Base-by-base conservation (phyloP, 768 basidiomycete genomes). In the Calocybe gangraenosa region DNA sequence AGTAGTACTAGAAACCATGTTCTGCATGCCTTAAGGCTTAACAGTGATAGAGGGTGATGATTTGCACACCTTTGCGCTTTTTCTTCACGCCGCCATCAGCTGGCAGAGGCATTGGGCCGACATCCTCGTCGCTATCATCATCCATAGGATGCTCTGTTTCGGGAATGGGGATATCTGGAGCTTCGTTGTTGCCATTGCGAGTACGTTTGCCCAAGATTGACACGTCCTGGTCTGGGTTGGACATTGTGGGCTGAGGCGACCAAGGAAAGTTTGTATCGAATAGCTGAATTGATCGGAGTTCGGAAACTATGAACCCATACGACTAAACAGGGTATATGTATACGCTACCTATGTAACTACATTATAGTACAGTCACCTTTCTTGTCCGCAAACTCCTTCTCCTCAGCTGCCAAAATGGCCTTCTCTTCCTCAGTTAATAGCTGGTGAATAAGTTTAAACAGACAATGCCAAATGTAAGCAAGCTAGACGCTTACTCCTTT, bases 51-150 rank as follows among this genome's bases (percentile, higher is more conserved):
- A 50, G 15, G 19, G 52, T 36, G 41, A 51, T 46, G 52, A 46
- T 20, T 30, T 18, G 60, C 73, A 46, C 58, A 87, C 91, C 84
- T 79, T 88, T 93, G 47, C 89, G 78, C 61, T 89, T 90, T 72
- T 90, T 93, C 69, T 84, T 85, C 59, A 65, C 54, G 40, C 53
- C 52, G 52, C 68, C 52, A 48, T 68, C 71, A 6, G 70, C 73
- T 18, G 84, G 81, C 68, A 89, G 68, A 8, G 92, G 92, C 91
- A 93, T 92, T 6, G 91, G 92, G 5, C 90, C 90, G 32, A 92
- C 74, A 58, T 93, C 91, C 53, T 86, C 84, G 53, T 86, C 84
- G 55, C 34, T 18, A 18, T 86, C 84, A 52, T 81, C 81, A 28
- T 82, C 79, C 21, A 62, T 59, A 15, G 64, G 58, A n/a, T 47